phyloP scores from a whole-genome alignment of 2,329 filamentous ascomycete genomes.

The Sporothrix variecibatus region DNA sequence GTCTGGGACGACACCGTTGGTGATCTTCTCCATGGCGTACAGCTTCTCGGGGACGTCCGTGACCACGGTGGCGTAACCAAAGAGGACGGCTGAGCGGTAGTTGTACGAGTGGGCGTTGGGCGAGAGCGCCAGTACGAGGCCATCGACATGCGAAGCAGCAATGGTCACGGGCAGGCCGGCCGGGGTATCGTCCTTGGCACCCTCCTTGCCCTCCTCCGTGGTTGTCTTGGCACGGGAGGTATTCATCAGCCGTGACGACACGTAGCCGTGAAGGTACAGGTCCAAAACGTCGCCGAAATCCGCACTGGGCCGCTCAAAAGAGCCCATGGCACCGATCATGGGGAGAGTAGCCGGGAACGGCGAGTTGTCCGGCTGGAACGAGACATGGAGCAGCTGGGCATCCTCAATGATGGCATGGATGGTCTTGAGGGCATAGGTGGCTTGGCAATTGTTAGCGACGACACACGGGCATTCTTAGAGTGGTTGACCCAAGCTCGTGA shows the following conservation, averaged over 20 bases:
- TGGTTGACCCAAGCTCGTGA: not conserved
- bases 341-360: constrained; percentile 78
- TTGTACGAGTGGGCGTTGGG: constrained; percentile 83
- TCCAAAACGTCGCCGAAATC: constrained; percentile 66
- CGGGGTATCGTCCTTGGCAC: constrained; percentile 11
- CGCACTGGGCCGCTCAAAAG: constrained; percentile 64
- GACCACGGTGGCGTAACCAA: constrained; percentile 71
- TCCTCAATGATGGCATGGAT: constrained; percentile 77
- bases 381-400: constrained; percentile 75
- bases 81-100: constrained; percentile 78
- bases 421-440: constrained; percentile 68
- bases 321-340: constrained; percentile 84
- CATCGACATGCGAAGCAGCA: constrained; percentile 74
- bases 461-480: not conserved
- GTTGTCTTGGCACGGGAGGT: constrained; percentile 46
- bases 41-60: constrained; percentile 69
- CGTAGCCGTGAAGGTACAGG: constrained; percentile 82
- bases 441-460: constrained; percentile 42
- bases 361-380: constrained; percentile 65
- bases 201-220: constrained; percentile 16
- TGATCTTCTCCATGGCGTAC: constrained; percentile 78
- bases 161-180: constrained; percentile 66
- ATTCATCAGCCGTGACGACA: constrained; percentile 75
- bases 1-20: constrained; percentile 67
- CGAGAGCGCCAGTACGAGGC: constrained; percentile 75